A percentile compares a stretch with the other conserved stretches of the same genome.
These are phyloP conservation scores for Rhodotorula sp. DNA, from an alignment of 1,284 basidiomycete species.

Conservation along the genomic window DNA sequence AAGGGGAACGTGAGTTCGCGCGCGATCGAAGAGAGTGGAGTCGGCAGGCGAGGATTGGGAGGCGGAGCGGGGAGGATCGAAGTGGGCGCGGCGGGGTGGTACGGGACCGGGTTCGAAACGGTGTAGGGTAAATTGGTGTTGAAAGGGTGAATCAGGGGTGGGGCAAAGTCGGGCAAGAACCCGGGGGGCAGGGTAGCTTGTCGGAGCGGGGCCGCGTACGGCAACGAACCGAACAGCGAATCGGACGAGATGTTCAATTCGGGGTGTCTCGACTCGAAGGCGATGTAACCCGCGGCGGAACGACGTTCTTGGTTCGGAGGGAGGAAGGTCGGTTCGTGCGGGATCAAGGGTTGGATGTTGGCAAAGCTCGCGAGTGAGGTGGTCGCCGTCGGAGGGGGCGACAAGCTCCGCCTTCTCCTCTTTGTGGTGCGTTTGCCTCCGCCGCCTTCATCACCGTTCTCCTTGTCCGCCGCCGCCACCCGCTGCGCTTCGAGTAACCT, in stretches of 20 bases:
- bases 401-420: conserved; percentile 18
- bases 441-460: not conserved
- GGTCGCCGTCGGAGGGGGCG: conserved; percentile 22
- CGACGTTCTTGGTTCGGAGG: conserved; percentile 30
- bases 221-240: conserved; percentile 42
- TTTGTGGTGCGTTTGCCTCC: not conserved
- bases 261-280: conserved; percentile 19
- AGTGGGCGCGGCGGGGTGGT: conserved; percentile 26
- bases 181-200: conserved; percentile 41
- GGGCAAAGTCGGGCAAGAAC: conserved; percentile 40
- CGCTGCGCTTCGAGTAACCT: not conserved
- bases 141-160: conserved; percentile 41
- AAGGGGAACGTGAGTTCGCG: conserved; percentile 21
- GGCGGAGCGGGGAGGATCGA: conserved; percentile 34
- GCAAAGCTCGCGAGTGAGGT: conserved; percentile 26
- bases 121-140: conserved; percentile 42
- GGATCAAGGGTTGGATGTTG: conserved; percentile 25
- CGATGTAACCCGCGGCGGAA: conserved; percentile 26
- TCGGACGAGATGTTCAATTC: conserved; percentile 36
- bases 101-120: conserved; percentile 42
- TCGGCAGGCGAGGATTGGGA: conserved; percentile 34
- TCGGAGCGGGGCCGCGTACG: conserved; percentile 31
- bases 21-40: conserved; percentile 19
- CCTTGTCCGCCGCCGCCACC: not conserved
- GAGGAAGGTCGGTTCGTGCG: conserved; percentile 17